Evolutionary conservation across 495 filamentous ascomycete genomes (phyloP), one percentile per base, ranked within the genome.

Genomic region (Penicillium mononematosum): DNA sequence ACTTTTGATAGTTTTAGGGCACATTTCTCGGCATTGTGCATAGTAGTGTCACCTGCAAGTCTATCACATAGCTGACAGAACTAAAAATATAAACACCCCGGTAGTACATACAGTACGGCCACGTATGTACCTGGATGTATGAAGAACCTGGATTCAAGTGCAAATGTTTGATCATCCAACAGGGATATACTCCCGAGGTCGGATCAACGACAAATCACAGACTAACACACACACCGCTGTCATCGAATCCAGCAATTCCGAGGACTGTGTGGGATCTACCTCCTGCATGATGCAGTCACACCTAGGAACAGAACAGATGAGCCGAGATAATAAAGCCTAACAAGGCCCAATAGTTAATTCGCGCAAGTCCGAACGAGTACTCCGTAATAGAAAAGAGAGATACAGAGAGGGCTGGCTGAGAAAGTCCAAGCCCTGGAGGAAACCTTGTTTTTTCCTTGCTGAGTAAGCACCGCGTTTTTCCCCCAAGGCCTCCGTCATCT

Each of bases 381-480:
- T n/a, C n/a, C n/a, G n/a, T n/a, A n/a, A n/a, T n/a, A n/a, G n/a
- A n/a, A n/a, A n/a, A n/a, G n/a, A 39, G 24, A 25, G 5, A 25
- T 25, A 24, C 24, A 25, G 24, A 24, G 5, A 25, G 24, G 42
- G 14, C 19, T n/a, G 2, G 1, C 36, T 39, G n/a, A n/a, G 36
- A 17, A 9, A 17, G 36, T 17, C 7, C 6, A 39, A 32, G 24
- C 24, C 24, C 24, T 24, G 24, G 4, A 24, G 31, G 2, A 34
- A n/a, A n/a, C 36, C 36, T n/a, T 16, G 29, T 9, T 3, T 39
- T 39, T 39, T 16, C 2, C 36, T 6, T n/a, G 45, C 16, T 48
- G 45, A 48, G 53, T 55, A 19, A 55, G 53, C 53, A 55, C 16
- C 12, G n/a, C n/a, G 8, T 4, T 48, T 55, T 39, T 32, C 32